Percentiles rank a stretch among this genome's conserved stretches.
These are phyloP conservation scores for Cicer judaicum DNA, from an alignment of 306 rosid genomes.

Conservation along the genomic window DNA sequence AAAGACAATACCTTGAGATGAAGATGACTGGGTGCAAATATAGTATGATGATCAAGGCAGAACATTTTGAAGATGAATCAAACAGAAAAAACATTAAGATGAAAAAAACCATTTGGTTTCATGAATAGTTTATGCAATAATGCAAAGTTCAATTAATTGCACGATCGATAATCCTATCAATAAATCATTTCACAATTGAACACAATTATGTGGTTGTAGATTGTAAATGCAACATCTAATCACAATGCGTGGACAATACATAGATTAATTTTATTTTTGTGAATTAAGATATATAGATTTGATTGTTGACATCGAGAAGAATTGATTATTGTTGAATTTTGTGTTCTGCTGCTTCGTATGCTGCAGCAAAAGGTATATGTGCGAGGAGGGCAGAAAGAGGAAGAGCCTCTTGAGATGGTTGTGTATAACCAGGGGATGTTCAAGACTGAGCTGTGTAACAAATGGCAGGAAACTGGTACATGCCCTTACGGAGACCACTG, in stretches of 20 bases:
- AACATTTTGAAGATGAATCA: neutral
- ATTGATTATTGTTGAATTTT: conserved; percentile 33
- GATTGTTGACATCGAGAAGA: conserved; percentile 19
- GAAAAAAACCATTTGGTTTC: neutral
- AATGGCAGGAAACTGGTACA: conserved; percentile 86
- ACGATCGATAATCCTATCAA: neutral
- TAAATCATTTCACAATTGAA: conserved; percentile 8
- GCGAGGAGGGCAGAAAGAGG: conserved; percentile 62
- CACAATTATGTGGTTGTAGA: neutral
- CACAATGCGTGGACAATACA: neutral
- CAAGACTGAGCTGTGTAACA: conserved; percentile 96
- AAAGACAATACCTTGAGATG: neutral
- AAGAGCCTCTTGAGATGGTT: conserved; percentile 62
- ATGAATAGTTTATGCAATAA: neutral
- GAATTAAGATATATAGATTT: neutral
- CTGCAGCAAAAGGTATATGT: conserved; percentile 62
- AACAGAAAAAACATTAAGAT: neutral
- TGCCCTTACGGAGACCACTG: conserved; percentile 86
- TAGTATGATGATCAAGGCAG: neutral
- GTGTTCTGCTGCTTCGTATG: conserved; percentile 24
- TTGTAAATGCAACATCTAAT: neutral
- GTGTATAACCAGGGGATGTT: conserved; percentile 90
- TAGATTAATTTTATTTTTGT: neutral
- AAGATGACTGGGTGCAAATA: conserved; percentile 1
- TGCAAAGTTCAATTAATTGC: neutral